phyloP scores from a whole-genome alignment of 148 eudicot species.

The Vaccinium corymbosum region DNA sequence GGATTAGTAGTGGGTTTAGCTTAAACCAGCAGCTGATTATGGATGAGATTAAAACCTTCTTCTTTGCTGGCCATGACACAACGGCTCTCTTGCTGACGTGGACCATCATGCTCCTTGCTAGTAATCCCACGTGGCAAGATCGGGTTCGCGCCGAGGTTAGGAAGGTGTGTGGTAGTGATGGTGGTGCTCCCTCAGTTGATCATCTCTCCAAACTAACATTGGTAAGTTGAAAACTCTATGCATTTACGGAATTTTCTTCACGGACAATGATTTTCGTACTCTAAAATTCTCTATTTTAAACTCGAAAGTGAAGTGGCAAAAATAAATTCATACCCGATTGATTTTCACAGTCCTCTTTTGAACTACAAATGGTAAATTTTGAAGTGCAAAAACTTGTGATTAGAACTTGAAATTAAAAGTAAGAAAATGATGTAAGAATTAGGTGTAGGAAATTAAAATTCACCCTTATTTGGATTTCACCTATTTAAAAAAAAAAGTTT shows the following conservation, averaged over 20 bases:
- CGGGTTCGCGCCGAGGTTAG: conserved; percentile 54
- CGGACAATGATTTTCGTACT: too few species aligned
- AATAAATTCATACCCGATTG: too few species aligned
- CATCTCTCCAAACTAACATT: conserved; percentile 72
- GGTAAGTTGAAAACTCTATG: conserved; percentile 36
- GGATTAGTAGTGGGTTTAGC: conserved; percentile 28
- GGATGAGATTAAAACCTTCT: conserved; percentile 94
- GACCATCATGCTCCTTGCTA: conserved; percentile 83
- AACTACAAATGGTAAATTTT: too few species aligned
- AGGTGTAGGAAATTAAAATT: too few species aligned
- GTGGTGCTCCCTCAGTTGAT: conserved; percentile 46
- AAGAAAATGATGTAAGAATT: too few species aligned
- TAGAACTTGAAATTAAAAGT: too few species aligned
- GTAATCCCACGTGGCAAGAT: conserved; percentile 73
- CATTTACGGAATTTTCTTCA: not conserved
- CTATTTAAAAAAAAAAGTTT: too few species aligned
- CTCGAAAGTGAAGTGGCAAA: too few species aligned
- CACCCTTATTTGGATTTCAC: too few species aligned
- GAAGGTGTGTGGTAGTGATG: conserved; percentile 41
- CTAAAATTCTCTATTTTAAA: too few species aligned
- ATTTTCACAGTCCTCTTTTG: too few species aligned
- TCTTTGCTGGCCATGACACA: conserved; percentile 86
- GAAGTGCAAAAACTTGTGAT: too few species aligned
- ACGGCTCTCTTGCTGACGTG: conserved; percentile 79
- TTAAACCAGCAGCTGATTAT: conserved; percentile 71